phyloP scores from a whole-genome alignment of 75 land plant species.

The Pseudotsuga menziesii region DNA sequence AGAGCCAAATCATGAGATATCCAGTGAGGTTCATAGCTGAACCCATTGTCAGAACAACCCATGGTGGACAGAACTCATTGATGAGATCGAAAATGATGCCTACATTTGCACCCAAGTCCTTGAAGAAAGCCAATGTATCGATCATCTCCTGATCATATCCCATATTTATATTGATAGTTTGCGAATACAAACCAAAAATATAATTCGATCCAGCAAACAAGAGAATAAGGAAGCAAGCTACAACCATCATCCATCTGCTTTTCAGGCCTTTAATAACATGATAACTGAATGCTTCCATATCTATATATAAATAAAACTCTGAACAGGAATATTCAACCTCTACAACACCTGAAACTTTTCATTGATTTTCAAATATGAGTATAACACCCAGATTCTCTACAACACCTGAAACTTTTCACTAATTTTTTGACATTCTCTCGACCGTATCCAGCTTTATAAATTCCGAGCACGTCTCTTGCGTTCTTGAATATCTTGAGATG shows the following conservation, averaged over 20 bases:
- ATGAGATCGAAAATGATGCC: slow-evolving; percentile 30
- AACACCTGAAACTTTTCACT: too few species aligned
- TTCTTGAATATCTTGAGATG: too few species aligned
- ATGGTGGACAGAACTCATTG: slow-evolving; percentile 24
- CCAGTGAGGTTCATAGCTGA: slow-evolving; percentile 21
- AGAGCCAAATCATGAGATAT: slow-evolving; percentile 39
- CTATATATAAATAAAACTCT: too few species aligned
- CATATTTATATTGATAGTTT: slow-evolving; percentile 19
- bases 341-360: too few species aligned
- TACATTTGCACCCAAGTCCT: slow-evolving; percentile 32
- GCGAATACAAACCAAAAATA: slow-evolving; percentile 35
- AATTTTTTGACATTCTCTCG: too few species aligned
- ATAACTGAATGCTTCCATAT: too few species aligned
- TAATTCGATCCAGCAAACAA: slow-evolving; percentile 29
- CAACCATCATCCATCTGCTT: slow-evolving; percentile 37
- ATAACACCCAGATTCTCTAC: too few species aligned
- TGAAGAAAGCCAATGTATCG: slow-evolving; percentile 31
- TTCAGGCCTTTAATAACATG: too few species aligned
- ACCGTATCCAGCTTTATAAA: too few species aligned
- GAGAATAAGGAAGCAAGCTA: slow-evolving; percentile 21
- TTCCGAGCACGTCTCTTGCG: too few species aligned
- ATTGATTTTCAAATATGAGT: too few species aligned
- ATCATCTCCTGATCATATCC: slow-evolving; percentile 22
- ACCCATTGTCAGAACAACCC: slow-evolving; percentile 27
- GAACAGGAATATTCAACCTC: too few species aligned